Percentiles rank a stretch among this genome's conserved stretches.
phyloP scores from a whole-genome alignment of 2,329 filamentous ascomycete species.

The Coleophoma cylindrospora region DNA sequence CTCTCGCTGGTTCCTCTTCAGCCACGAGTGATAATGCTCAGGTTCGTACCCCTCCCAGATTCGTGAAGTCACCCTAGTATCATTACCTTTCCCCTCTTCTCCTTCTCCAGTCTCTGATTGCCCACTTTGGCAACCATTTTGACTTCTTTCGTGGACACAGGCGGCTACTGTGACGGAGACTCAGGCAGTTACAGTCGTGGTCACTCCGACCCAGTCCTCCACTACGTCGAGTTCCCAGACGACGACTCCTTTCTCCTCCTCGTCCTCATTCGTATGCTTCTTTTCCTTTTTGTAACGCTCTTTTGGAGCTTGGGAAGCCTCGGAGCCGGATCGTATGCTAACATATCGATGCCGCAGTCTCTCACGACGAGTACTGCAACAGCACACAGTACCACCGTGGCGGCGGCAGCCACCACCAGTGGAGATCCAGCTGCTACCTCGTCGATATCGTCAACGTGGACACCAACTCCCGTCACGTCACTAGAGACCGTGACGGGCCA shows the following conservation, averaged over 20 bases:
- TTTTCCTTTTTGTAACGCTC: constrained; percentile 6
- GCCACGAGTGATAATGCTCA: constrained; percentile 10
- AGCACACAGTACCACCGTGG: constrained; percentile 1
- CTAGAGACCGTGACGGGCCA: constrained; percentile 52
- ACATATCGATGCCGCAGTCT: too few species aligned
- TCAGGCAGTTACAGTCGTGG: constrained; percentile 22
- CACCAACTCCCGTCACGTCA: constrained; percentile 29
- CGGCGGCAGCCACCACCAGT: constrained; percentile 1
- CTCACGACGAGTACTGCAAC: background rate
- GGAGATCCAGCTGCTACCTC: constrained; percentile 14
- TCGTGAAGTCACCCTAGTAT: too few species aligned
- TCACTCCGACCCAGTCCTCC: background rate
- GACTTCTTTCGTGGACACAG: constrained; percentile 23
- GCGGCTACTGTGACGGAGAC: constrained; percentile 19
- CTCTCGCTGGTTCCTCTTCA: constrained; percentile 24
- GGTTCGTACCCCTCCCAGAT: constrained; percentile 16
- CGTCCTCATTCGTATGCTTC: constrained; percentile 30
- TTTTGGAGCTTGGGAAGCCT: background rate
- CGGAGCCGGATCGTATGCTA: constrained; percentile 2
- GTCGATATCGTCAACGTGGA: constrained; percentile 22
- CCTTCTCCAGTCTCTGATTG: constrained; percentile 1
- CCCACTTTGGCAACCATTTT: constrained; percentile 24
- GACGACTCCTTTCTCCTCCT: constrained; percentile 2
- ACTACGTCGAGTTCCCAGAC: constrained; percentile 6
- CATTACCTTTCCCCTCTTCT: too few species aligned